These are phyloP conservation scores for Phytophthora constricta DNA, from an alignment of 352 stramenopile species.

Conservation along the genomic window DNA sequence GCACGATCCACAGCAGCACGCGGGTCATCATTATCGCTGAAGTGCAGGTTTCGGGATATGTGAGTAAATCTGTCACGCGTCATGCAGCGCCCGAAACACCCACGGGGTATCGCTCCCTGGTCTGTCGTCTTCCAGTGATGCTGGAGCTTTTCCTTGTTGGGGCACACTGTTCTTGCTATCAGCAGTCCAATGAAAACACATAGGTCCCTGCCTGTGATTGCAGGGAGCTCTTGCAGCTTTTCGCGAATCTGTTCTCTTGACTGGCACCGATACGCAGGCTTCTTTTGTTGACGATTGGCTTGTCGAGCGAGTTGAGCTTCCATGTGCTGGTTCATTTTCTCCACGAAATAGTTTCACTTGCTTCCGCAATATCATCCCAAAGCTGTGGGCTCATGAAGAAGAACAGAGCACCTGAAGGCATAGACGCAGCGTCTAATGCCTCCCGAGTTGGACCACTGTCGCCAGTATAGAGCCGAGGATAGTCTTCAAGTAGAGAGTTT, in stretches of 20 bases:
- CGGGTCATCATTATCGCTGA: not conserved
- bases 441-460: not conserved
- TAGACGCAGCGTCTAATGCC: not conserved
- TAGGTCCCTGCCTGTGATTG: not conserved
- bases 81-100: not conserved
- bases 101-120: not conserved
- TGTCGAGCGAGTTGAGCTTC: not conserved
- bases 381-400: not conserved
- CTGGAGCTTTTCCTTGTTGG: not conserved
- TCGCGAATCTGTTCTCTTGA: not conserved
- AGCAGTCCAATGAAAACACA: not conserved
- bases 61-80: not conserved
- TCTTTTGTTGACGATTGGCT: not conserved
- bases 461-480: not conserved
- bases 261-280: not conserved
- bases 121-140: not conserved
- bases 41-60: not conserved
- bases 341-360: not conserved
- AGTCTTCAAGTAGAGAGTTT: not conserved
- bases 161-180: not conserved
- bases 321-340: not conserved
- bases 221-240: not conserved
- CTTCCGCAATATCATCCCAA: not conserved
- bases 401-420: not conserved
- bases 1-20: not conserved